phyloP scores from a whole-genome alignment of 495 filamentous ascomycete species.

The Halenospora varia region DNA sequence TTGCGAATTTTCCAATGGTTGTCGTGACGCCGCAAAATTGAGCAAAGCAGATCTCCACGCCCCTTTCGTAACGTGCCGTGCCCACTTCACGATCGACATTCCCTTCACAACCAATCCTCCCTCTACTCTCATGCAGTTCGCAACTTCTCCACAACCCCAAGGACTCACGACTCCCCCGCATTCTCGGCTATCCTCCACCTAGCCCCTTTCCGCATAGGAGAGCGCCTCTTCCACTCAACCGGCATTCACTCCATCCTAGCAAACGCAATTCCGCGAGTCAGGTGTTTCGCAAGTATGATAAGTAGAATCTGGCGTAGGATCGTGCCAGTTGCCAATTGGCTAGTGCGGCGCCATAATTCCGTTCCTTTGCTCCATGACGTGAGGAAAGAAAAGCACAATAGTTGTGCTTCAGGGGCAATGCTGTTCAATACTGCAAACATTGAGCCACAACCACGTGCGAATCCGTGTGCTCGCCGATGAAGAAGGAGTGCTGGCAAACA shows the following conservation, averaged over 20 bases:
- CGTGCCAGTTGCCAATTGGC: neutral
- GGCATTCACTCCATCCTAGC: slow-evolving; percentile 1
- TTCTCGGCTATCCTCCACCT: slow-evolving; percentile 9
- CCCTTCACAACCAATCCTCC: neutral
- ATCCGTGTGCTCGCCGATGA: neutral
- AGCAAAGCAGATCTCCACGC: too few relatives aligned
- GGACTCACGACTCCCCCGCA: slow-evolving; percentile 7
- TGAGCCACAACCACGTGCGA: neutral
- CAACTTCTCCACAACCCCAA: neutral
- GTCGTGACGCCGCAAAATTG: too few relatives aligned
- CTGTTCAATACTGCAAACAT: neutral
- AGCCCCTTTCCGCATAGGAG: neutral
- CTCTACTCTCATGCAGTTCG: neutral
- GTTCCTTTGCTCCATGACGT: slow-evolving; percentile 20
- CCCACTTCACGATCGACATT: neutral
- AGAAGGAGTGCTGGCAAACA: neutral
- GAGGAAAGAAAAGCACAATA: neutral
- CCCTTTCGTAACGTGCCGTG: too few relatives aligned
- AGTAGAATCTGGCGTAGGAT: neutral
- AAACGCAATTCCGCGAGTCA: neutral
- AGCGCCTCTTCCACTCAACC: slow-evolving; percentile 13
- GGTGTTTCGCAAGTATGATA: slow-evolving; percentile 2
- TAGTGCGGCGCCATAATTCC: slow-evolving; percentile 9
- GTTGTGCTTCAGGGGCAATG: neutral
- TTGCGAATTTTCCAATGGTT: too few relatives aligned